Evolutionary conservation across 2,329 filamentous ascomycete genomes (phyloP).

Genomic region (Talaromyces sp.): DNA sequence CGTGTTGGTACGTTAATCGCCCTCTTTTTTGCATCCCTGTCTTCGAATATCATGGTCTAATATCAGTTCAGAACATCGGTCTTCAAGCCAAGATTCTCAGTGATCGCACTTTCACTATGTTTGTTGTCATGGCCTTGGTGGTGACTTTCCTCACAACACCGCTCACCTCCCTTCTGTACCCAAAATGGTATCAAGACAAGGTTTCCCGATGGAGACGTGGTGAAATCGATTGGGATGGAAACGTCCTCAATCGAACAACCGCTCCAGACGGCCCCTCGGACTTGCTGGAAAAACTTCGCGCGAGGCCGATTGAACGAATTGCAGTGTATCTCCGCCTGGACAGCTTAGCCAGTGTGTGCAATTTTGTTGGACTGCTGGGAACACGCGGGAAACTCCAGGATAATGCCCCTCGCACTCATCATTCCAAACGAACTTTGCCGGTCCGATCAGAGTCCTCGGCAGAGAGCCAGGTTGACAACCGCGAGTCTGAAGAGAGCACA

Average conservation of each 20-base stretch:
- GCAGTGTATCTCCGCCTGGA: conserved; percentile 80
- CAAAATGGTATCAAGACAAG: conserved; percentile 69
- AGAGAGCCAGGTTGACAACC: conserved; percentile 17
- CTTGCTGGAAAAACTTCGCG: conserved; percentile 45
- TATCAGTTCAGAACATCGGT: conserved; percentile 60
- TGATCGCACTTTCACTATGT: conserved; percentile 79
- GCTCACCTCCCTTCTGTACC: conserved; percentile 66
- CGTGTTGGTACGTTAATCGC: conserved; percentile 62
- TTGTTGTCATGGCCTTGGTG: conserved; percentile 86
- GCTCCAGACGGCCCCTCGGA: conserved; percentile 35
- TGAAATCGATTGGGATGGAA: conserved; percentile 84
- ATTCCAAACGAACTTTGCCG: conserved; percentile 20
- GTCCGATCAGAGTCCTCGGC: conserved; percentile 8
- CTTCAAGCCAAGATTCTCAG: conserved; percentile 77
- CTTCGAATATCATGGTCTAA: background rate
- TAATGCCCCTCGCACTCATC: conserved; percentile 29
- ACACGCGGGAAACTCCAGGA: conserved; percentile 37
- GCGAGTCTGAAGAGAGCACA: conserved; percentile 15
- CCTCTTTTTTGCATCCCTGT: background rate
- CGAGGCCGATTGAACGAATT: conserved; percentile 54
- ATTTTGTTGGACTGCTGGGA: conserved; percentile 74
- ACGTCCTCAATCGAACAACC: conserved; percentile 33
- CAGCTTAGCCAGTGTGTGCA: conserved; percentile 74
- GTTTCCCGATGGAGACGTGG: conserved; percentile 70
- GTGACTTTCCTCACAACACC: conserved; percentile 83